phyloP scores from a whole-genome alignment of 176 grass and related monocot genomes.

The Carex scoparia region DNA sequence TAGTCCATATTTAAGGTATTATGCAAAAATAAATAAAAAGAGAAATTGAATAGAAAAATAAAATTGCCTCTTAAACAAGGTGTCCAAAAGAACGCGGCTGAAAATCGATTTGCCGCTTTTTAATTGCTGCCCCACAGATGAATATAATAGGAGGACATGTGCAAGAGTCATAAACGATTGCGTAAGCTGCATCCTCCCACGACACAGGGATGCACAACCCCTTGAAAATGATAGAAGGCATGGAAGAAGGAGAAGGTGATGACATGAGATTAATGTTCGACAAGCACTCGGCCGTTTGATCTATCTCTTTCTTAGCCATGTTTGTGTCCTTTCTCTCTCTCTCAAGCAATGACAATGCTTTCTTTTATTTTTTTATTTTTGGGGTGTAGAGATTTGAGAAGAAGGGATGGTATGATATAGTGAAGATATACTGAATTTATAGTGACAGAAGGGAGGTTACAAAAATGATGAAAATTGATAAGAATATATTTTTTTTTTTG shows the following conservation, averaged over 20 bases:
- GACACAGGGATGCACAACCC: neutral
- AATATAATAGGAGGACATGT: conserved; percentile 29
- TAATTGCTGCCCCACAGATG: too few species aligned
- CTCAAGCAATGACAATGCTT: too few species aligned
- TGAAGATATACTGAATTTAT: neutral
- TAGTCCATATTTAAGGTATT: too few species aligned
- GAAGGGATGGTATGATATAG: neutral
- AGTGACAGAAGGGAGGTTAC: too few species aligned
- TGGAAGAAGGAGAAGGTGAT: neutral
- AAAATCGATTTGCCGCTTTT: too few species aligned
- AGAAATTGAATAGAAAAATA: too few species aligned
- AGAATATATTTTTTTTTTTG: neutral
- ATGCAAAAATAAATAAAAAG: too few species aligned
- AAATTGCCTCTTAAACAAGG: too few species aligned
- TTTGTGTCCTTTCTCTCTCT: neutral
- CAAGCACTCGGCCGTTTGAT: neutral
- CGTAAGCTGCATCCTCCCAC: conserved; percentile 45
- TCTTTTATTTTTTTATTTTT: neutral
- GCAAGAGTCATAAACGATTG: conserved; percentile 53
- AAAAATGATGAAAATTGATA: neutral
- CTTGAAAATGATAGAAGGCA: neutral
- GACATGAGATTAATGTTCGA: neutral
- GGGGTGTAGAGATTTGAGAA: too few species aligned
- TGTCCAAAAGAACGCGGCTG: too few species aligned
- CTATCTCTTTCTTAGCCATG: neutral